These are phyloP conservation scores for Hansenula lynferdii DNA, from an alignment of 1,139 yeast species.

Conservation along the genomic window DNA sequence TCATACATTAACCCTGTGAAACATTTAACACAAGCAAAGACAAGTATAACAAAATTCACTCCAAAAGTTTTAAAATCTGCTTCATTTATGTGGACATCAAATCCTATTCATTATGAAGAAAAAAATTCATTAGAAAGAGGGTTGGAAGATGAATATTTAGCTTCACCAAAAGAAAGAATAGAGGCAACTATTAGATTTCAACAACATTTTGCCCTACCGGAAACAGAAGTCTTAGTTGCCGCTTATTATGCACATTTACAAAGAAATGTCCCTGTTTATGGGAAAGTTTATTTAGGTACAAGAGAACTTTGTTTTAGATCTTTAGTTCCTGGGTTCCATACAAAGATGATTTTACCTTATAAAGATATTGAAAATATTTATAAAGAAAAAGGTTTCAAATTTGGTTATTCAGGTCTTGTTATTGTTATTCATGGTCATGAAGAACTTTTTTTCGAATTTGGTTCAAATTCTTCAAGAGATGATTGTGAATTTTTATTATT, in stretches of 20 bases:
- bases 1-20: constrained; percentile 2
- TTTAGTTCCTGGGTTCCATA: constrained; percentile 69
- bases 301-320: constrained; percentile 73
- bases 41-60: constrained; percentile 19
- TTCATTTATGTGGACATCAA: constrained; percentile 56
- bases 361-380: constrained; percentile 63
- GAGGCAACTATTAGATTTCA: constrained; percentile 52
- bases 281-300: constrained; percentile 71
- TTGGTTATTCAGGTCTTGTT: constrained; percentile 66
- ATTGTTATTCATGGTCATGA: constrained; percentile 70
- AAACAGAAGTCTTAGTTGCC: constrained; percentile 50
- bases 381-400: constrained; percentile 60
- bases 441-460: constrained; percentile 72
- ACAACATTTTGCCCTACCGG: constrained; percentile 59
- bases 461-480: constrained; percentile 59
- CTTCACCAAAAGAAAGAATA: constrained; percentile 38
- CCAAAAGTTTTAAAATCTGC: constrained; percentile 34
- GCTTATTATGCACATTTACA: constrained; percentile 70
- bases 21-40: constrained; percentile 7
- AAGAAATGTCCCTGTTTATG: constrained; percentile 72
- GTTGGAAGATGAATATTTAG: constrained; percentile 41
- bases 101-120: constrained; percentile 57
- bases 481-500: constrained; percentile 61
- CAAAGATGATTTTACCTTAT: constrained; percentile 82
- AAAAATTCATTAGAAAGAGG: constrained; percentile 28